These are phyloP conservation scores for Xanthoceras sorbifolium DNA, from an alignment of 345 rosid species.

Conservation along the genomic window DNA sequence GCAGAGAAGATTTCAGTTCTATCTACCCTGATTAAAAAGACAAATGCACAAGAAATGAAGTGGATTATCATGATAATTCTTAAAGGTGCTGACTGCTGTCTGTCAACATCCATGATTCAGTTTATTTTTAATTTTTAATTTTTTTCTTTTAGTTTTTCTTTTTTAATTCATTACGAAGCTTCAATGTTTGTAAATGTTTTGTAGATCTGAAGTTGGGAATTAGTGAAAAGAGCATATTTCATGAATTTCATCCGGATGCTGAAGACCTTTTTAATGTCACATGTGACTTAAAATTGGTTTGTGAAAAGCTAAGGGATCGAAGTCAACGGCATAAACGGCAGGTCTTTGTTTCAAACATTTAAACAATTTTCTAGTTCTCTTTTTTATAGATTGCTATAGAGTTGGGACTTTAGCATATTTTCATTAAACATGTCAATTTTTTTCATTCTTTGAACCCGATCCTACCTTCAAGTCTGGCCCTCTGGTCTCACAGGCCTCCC, in stretches of 20 bases:
- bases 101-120: neutral
- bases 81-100: conserved; percentile 50
- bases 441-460: too few relatives aligned
- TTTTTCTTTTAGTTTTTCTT: neutral
- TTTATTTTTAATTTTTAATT: neutral
- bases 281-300: conserved; percentile 91
- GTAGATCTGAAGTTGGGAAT: conserved; percentile 92
- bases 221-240: conserved; percentile 90
- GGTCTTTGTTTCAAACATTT: conserved; percentile 46
- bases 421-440: too few relatives aligned
- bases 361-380: neutral
- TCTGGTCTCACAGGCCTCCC: too few relatives aligned
- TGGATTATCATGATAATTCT: conserved; percentile 93
- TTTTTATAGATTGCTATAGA: neutral
- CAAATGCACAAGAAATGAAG: conserved; percentile 96
- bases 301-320: conserved; percentile 80
- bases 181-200: conserved; percentile 21
- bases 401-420: neutral
- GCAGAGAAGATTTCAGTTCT: conserved; percentile 64
- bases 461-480: too few relatives aligned
- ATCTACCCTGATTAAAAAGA: conserved; percentile 79
- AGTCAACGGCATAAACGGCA: conserved; percentile 89
- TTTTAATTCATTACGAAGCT: conserved; percentile 5
- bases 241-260: conserved; percentile 97
- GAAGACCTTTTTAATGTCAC: conserved; percentile 97